Evolutionary conservation across 2,329 filamentous ascomycete species (phyloP), one percentile per base, ranked within the genome.

Genomic region (Scedosporium apiospermum): DNA sequence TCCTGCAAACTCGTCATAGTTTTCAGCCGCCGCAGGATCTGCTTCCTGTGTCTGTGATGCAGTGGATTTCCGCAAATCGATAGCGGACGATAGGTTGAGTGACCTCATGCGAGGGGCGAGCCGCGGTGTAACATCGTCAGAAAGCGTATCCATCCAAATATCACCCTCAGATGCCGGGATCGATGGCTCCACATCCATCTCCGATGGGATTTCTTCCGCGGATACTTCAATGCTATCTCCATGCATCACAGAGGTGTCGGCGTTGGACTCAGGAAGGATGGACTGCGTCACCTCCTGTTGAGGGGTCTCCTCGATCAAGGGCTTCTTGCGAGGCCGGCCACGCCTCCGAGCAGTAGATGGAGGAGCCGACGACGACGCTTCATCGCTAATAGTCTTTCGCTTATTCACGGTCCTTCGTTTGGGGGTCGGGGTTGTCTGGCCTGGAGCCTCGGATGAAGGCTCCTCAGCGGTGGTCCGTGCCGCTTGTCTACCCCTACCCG

Each of bases 81-180:
- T 18, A 16, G 60, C 38, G 1, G 60, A 38, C 4, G 49, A 42
- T 12, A 57, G 12, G 34, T 57, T 62, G 6, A 57, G 38, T 26
- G 60, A 57, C 49, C 34, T 26, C 46, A 62, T 60, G 27, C 63
- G 68, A 41, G 63, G 66, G 46, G 65, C 42, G 18, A 71, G 68
- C 26, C 67, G 70, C 7, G 76, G 76, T 0, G 75, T 77, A 14
- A 69, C 68, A 38, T 77, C 70, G 49, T 78, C 71, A 1, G 74
- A 75, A 44, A 77, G 55, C 6, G 75, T 75, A 30, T 73, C 73
- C 68, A 80, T 75, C 78, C 78, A 81, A 21, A 80, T 75, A 66
- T 81, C 78, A 0, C 76, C 76, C 42, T 77, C 71, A n/a, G 66
- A 69, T 26, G 69, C 70, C 30, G 61, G 65, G 3, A 65, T 65